Base-by-base conservation (phyloP, 257 asterid species). In the Euphrasia confusa region DNA sequence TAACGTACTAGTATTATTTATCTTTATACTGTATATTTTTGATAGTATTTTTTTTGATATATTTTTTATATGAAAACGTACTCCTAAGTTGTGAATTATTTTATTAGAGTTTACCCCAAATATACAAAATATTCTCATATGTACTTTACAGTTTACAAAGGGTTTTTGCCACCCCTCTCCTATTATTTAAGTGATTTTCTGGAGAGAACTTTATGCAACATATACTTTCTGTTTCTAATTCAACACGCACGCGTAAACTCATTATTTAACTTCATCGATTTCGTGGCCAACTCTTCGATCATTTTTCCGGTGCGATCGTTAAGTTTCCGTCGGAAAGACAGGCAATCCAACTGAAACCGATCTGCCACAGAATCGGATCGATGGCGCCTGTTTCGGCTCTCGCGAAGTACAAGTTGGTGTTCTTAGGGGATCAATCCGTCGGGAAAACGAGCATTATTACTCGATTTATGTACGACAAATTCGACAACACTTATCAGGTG, bases 351-450 rank as follows among this genome's bases (percentile, higher is more conserved):
- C 75, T 76, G 58, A 55, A 55, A 49, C 68, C 58, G 70, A 72
- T 79, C 80, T 52, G 61, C 7, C 63, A 63, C 24, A 21, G 42
- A 72, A 37, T 75, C 76, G 61, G 61, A 82, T 70, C 30, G 61
- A 86, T 90, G 97, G 97, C 97, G 76, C 95, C 89, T 57, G 95
- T 90, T 64, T 90, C 96, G 69, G 93, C 96, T 67, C 85, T 90
- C 66, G 97, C 96, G 2, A 90, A 90, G 95, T 90, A 85, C 79
- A 87, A 90, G 74, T 64, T 90, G 12, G 96, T 90, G 63, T 90
- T 90, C 75, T 59, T 90, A 74, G 97, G 97, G 57, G 96, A 90
- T 83, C 97, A 90, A 68, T 90, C 97, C 3, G 97, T 90, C 17
- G 97, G 97, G 0, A 89, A 89, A 79, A 89, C 97, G 52, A 89